A percentile compares a stretch with the other conserved stretches of the same genome.
phyloP scores from a whole-genome alignment of 805 yeast genomes.

The Candida methanosorbosa region DNA sequence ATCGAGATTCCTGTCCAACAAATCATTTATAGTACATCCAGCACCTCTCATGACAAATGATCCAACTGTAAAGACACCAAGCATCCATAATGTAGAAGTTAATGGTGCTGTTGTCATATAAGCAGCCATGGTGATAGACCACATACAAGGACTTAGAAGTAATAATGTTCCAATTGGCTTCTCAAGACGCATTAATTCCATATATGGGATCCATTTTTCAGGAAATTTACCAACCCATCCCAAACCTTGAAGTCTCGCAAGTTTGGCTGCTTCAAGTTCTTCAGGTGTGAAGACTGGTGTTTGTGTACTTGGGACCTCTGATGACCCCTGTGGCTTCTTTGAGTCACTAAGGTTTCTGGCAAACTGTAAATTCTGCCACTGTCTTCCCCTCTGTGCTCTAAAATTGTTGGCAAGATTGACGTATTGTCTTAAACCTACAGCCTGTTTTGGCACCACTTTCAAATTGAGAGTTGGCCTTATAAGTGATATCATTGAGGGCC shows the following conservation, averaged over 20 bases:
- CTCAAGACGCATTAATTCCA: conserved; percentile 85
- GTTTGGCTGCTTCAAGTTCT: conserved; percentile 42
- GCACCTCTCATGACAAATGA: conserved; percentile 93
- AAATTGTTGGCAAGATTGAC: no score
- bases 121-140: conserved; percentile 93
- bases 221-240: conserved; percentile 59
- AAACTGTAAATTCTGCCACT: no score
- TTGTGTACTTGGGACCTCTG: background rate
- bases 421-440: no score
- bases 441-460: no score
- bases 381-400: no score
- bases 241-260: conserved; percentile 39
- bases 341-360: no score
- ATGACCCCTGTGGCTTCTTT: no score
- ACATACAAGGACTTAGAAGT: conserved; percentile 74
- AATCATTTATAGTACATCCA: conserved; percentile 93
- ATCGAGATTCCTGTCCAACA: conserved; percentile 78
- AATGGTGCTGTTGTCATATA: conserved; percentile 63
- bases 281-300: conserved; percentile 21
- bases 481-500: no score
- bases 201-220: conserved; percentile 72
- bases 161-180: conserved; percentile 95
- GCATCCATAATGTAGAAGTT: conserved; percentile 47
- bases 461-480: no score
- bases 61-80: conserved; percentile 73